Evolutionary conservation across 2,329 filamentous ascomycete genomes (phyloP), one percentile per base, ranked within the genome.

Genomic region (Gyromitra esculenta): DNA sequence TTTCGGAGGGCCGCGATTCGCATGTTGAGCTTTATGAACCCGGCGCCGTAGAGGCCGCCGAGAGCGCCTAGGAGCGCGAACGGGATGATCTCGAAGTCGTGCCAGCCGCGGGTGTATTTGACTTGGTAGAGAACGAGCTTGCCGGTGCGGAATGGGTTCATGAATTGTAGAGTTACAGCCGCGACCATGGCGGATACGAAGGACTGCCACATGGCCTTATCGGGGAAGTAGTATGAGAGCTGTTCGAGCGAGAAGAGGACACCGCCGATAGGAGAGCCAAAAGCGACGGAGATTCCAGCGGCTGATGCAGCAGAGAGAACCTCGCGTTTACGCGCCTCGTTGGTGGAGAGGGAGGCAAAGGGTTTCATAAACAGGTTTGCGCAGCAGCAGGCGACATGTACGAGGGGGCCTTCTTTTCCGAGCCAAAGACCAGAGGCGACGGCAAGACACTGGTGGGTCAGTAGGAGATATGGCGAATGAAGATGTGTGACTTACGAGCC

Each of bases 141-240:
- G 69, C 95, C 96, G 0, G 94, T 97, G 68, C 96, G 89, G 83
- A 98, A 97, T 3, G 96, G 96, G 82, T 99, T 96, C 77, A 97
- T 79, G 59, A 80, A 80, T 83, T 98, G 95, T 3, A 99, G 87
- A 13, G 94, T 93, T 48, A 98, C 93, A 18, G 96, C 95, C 15
- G 94, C 96, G n/a, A 97, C 93, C 94, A 98, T 98, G 82, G 96
- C 96, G 81, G 96, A 98, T 52, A 99, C 96, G 82, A 99, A 99
- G 81, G 94, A 97, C 83, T 97, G 96, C 96, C 96, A 99, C 96
- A 99, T 98, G 8, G 96, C 98, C 84, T 98, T 98, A 84, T 98
- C 95, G 0, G 96, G 95, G 81, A 98, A 98, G 84, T 97, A 98
- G 83, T 97, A 98, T 0, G 94, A 97, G 1, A 98, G 86, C 87